phyloP scores from a whole-genome alignment of 805 yeast species.

The Candida cerambycidarum region DNA sequence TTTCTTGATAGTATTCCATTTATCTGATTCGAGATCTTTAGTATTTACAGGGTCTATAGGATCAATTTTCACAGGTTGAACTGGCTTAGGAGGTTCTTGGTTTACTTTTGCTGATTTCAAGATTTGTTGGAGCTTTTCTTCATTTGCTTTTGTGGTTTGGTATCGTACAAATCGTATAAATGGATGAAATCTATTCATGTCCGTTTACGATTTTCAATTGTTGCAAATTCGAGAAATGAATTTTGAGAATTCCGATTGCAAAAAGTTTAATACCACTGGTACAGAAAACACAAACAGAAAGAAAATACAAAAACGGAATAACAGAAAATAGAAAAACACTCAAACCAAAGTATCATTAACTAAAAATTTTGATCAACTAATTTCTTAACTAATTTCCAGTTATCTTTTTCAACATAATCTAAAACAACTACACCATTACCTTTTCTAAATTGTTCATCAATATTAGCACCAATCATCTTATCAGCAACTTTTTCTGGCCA shows the following conservation, averaged over 20 bases:
- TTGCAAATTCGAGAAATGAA: background rate
- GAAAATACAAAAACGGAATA: background rate
- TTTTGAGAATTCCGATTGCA: too few relatives aligned
- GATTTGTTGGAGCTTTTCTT: constrained; percentile 5
- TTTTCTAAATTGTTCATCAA: constrained; percentile 49
- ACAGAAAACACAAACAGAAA: too few relatives aligned
- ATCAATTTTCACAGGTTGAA: background rate
- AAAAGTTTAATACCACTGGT: background rate
- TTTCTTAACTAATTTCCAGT: constrained; percentile 55
- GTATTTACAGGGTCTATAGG: background rate
- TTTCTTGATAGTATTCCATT: background rate
- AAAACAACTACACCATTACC: constrained; percentile 66
- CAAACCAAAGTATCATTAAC: background rate
- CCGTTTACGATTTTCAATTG: background rate
- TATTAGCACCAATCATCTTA: constrained; percentile 43
- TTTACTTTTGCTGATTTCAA: background rate
- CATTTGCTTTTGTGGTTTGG: constrained; percentile 2
- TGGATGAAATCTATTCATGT: constrained; percentile 1
- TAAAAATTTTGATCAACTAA: constrained; percentile 54
- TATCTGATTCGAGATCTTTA: background rate
- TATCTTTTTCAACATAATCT: constrained; percentile 62
- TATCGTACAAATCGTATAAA: constrained; percentile 2
- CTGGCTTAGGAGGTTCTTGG: background rate
- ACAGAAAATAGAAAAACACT: background rate
- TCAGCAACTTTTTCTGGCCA: constrained; percentile 73